Conservation (phyloP, 2,329 filamentous ascomycete genomes). For the Diplodia sapinea region DNA sequence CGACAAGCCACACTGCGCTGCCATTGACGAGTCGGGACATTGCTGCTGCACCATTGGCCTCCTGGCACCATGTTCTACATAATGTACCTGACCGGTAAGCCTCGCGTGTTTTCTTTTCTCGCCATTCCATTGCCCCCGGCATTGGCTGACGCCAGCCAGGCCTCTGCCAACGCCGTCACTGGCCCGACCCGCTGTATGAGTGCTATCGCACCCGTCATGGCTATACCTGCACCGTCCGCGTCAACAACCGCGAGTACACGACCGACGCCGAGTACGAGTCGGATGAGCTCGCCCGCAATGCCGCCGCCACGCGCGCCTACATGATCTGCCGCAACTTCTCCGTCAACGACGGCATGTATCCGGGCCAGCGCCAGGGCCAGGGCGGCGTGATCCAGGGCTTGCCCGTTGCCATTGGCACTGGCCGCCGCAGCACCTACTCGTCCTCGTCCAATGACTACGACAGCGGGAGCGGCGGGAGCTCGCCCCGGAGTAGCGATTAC, state of each 20-base stretch:
- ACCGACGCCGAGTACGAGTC: constrained; percentile 85
- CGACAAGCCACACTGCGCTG: constrained; percentile 12
- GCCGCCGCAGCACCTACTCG: constrained; percentile 57
- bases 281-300: constrained; percentile 84
- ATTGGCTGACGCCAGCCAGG: constrained; percentile 58
- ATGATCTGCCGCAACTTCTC: constrained; percentile 98
- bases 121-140: constrained; percentile 32
- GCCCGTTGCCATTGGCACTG: constrained; percentile 68
- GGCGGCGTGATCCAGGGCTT: constrained; percentile 64
- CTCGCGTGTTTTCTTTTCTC: constrained; percentile 32
- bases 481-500: constrained; percentile 56
- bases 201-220: constrained; percentile 75
- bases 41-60: constrained; percentile 21
- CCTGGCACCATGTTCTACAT: constrained; percentile 49
- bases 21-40: constrained; percentile 26
- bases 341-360: constrained; percentile 90
- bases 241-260: constrained; percentile 96
- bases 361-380: constrained; percentile 60
- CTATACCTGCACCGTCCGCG: constrained; percentile 87
- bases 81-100: constrained; percentile 53
- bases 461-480: constrained; percentile 61
- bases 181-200: constrained; percentile 89
- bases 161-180: constrained; percentile 91
- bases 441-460: constrained; percentile 54
- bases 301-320: constrained; percentile 93